Percentiles rank a stretch among this genome's conserved stretches.
Conservation (phyloP, 176 grass and related monocot species). For the Oryza punctata region DNA sequence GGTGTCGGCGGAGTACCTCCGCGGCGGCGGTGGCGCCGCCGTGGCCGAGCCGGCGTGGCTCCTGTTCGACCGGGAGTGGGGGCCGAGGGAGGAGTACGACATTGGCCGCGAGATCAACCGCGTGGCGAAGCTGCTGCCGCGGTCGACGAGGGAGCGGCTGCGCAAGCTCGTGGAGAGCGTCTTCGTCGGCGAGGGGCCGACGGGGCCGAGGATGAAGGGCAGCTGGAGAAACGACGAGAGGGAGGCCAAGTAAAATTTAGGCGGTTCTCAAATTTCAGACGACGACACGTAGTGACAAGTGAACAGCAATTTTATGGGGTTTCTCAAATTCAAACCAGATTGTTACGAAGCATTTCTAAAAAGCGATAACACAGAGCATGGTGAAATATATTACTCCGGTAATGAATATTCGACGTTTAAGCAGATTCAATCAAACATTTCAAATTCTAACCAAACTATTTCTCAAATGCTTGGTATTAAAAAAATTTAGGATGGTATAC, state of each 20-base stretch:
- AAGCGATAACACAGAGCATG: no score
- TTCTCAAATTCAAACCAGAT: background rate
- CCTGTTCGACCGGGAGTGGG: slow-evolving; percentile 73
- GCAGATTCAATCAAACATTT: no score
- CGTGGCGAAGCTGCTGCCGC: slow-evolving; percentile 59
- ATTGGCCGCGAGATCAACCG: slow-evolving; percentile 64
- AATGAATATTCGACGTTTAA: no score
- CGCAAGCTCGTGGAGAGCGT: slow-evolving; percentile 49
- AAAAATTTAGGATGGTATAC: no score
- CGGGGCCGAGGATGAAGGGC: slow-evolving; percentile 72
- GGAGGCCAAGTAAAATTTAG: background rate
- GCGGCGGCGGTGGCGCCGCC: background rate
- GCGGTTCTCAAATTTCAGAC: background rate
- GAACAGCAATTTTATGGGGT: background rate
- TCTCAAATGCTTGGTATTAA: no score
- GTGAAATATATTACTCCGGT: no score
- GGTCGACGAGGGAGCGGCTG: slow-evolving; percentile 36
- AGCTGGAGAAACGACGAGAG: slow-evolving; percentile 73
- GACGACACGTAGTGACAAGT: background rate
- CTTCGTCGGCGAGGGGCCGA: slow-evolving; percentile 75
- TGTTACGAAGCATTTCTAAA: background rate
- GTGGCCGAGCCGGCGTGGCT: slow-evolving; percentile 67
- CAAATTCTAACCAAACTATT: no score
- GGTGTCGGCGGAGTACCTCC: slow-evolving; percentile 73
- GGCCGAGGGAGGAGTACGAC: slow-evolving; percentile 78